phyloP scores from a whole-genome alignment of 805 yeast genomes.

The Yueomyces sp. region DNA sequence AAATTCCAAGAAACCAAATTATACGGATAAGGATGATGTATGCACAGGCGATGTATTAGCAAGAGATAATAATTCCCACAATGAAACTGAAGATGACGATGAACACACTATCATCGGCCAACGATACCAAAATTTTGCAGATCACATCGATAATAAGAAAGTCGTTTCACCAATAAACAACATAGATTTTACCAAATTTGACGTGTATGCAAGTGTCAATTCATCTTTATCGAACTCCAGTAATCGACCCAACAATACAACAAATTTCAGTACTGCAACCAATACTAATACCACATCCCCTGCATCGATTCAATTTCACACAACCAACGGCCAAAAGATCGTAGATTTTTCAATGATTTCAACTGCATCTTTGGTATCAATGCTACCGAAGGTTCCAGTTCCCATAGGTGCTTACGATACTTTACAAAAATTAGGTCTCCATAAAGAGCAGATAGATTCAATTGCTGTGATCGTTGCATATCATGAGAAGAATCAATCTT shows the following conservation, averaged over 20 bases:
- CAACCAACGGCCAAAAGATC: conserved; percentile 9
- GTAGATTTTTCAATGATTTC: conserved; percentile 21
- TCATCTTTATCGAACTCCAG: not conserved
- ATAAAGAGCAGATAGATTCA: conserved; percentile 58
- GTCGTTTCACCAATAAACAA: not conserved
- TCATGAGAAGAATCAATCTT: conserved; percentile 32
- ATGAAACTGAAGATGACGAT: conserved; percentile 43
- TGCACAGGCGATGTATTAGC: not conserved
- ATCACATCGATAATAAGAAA: not conserved
- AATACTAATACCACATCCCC: not conserved
- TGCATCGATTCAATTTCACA: conserved; percentile 1
- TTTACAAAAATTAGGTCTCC: conserved; percentile 50
- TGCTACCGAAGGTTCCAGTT: conserved; percentile 48
- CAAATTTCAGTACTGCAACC: not conserved
- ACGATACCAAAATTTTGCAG: not conserved
- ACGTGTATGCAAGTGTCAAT: not conserved
- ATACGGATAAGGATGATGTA: not conserved
- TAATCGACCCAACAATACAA: not conserved
- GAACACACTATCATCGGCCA: too few relatives aligned
- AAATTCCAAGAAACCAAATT: conserved; percentile 8
- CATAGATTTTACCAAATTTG: not conserved
- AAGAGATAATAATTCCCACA: conserved; percentile 1
- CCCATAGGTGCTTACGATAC: conserved; percentile 63
- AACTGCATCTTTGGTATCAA: conserved; percentile 26
- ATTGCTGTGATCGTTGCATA: conserved; percentile 62